These are phyloP conservation scores for Cercis canadensis DNA, from an alignment of 306 rosid genomes.

Conservation along the genomic window DNA sequence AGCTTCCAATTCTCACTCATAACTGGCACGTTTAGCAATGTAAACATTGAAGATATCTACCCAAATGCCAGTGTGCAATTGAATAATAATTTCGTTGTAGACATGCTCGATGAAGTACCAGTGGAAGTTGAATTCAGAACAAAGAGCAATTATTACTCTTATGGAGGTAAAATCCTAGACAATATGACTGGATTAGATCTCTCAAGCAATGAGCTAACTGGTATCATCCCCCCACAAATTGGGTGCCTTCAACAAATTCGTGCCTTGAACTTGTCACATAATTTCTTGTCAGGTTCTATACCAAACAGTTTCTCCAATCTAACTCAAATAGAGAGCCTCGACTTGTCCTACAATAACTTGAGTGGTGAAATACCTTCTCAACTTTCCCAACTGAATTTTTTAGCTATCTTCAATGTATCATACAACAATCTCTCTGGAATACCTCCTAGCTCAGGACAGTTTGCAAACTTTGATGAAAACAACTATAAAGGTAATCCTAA, in stretches of 20 bases:
- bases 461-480: not conserved
- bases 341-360: too few relatives aligned
- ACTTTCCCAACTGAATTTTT: not conserved
- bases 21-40: too few relatives aligned
- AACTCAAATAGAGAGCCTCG: too few relatives aligned
- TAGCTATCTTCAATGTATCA: not conserved
- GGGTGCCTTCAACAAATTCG: not conserved
- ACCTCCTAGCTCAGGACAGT: too few relatives aligned
- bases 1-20: not conserved
- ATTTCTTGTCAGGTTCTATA: too few relatives aligned
- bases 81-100: too few relatives aligned
- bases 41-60: not conserved
- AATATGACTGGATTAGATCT: not conserved
- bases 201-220: not conserved
- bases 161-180: not conserved
- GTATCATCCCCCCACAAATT: not conserved
- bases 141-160: not conserved
- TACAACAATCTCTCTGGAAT: not conserved
- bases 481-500: not conserved
- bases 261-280: not conserved
- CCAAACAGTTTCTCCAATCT: too few relatives aligned
- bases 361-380: not conserved
- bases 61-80: too few relatives aligned
- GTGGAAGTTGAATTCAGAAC: not conserved
- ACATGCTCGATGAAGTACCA: too few relatives aligned